phyloP scores from a whole-genome alignment of 352 stramenopile species.

The Pythium utonaiense region DNA sequence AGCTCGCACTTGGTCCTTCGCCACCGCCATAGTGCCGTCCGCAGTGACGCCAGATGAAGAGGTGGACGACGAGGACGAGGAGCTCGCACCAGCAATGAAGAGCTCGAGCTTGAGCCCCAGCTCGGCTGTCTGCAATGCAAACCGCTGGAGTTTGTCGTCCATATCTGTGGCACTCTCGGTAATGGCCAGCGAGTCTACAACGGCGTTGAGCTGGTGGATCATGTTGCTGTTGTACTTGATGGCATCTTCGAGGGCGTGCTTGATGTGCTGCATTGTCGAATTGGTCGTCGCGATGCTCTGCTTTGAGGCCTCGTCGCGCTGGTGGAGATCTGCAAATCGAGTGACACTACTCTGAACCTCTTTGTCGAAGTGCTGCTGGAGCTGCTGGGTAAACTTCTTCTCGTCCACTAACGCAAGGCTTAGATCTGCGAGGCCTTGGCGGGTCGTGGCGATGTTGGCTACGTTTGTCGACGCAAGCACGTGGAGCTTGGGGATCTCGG shows the following conservation, averaged over 20 bases:
- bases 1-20: slow-evolving; percentile 24
- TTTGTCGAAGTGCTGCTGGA: slow-evolving; percentile 30
- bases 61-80: neutral
- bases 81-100: slow-evolving; percentile 16
- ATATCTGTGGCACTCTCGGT: slow-evolving; percentile 51
- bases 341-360: slow-evolving; percentile 24
- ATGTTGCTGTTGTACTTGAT: slow-evolving; percentile 55
- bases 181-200: slow-evolving; percentile 58
- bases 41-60: too few species aligned
- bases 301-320: slow-evolving; percentile 29
- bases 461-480: slow-evolving; percentile 33
- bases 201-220: slow-evolving; percentile 63
- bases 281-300: slow-evolving; percentile 30
- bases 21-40: slow-evolving; percentile 12
- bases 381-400: slow-evolving; percentile 17
- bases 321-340: slow-evolving; percentile 27
- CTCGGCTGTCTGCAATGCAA: slow-evolving; percentile 44
- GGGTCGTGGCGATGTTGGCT: slow-evolving; percentile 42
- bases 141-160: slow-evolving; percentile 54
- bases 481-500: slow-evolving; percentile 54
- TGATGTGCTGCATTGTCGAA: slow-evolving; percentile 23
- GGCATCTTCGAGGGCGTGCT: slow-evolving; percentile 33
- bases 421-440: slow-evolving; percentile 36
- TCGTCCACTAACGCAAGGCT: slow-evolving; percentile 32
- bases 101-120: slow-evolving; percentile 54